Evolutionary conservation across 108 stramenopile genomes (phyloP), one percentile per base, ranked within the genome.

Genomic region (Cyclotella choctawhatcheeana): DNA sequence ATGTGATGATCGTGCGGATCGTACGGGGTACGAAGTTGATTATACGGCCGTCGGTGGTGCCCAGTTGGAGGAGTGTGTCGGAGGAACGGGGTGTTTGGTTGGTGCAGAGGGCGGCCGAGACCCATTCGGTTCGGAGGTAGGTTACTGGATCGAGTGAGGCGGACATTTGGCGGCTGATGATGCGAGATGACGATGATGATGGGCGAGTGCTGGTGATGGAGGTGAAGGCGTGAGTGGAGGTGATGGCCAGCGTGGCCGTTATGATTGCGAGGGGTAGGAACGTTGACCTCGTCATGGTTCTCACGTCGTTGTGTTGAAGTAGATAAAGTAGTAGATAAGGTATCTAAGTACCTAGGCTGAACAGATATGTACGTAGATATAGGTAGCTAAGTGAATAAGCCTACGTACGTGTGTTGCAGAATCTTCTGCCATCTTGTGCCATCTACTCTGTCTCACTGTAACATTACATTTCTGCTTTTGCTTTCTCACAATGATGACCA

Each of bases 11-110:
- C 50, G 87, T 73, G 40, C 87, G 76, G 32, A 94, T 80, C 25
- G 93, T 94, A 26, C 90, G 76, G 0, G 93, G 93, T n/a, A 94
- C 70, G 69, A 94, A 94, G 6, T 86, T 89, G 10, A 94, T 84
- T 32, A 85, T 68, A 10, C 93, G 76, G 0, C 93, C 93, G 73
- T 95, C 94, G 65, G 88, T 79, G 22, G 62, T 71, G 0, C 94
- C 94, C 47, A 95, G 62, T 67, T 91, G 86, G 21, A 95, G 64
- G 24, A 79, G 77, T 34, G 71, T 68, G 45, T 95, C 85, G 40
- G 91, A 90, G 0, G 71, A 50, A 3, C 88, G 74, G 31, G 94
- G 94, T 13, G 88, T 95, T 71, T 95, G 94, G 53, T 95, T 95
- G 20, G 94, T 89, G 34, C 84, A 86, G 7, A 95, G 68, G 7